Percentiles rank a stretch among this genome's conserved stretches.
Conservation (phyloP, 345 rosid genomes). For the Turritis glabra region DNA sequence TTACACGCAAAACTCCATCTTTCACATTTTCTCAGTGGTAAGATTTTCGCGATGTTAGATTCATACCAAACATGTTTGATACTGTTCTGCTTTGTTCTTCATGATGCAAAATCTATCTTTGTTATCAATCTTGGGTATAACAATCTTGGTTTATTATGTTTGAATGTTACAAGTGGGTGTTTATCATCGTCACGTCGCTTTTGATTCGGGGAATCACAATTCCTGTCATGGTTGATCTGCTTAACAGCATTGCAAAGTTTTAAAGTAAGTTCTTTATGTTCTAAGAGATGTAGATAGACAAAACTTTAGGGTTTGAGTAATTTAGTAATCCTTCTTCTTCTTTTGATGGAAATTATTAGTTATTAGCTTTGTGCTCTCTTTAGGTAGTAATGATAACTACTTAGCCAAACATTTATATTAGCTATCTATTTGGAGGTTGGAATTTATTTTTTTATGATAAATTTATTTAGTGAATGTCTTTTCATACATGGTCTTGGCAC, state of each 20-base stretch:
- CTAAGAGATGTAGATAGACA: background rate
- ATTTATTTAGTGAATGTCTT: background rate
- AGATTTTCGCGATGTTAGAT: too few species aligned
- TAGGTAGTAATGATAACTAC: background rate
- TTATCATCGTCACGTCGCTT: conserved; percentile 15
- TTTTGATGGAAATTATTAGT: background rate
- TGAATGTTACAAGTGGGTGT: conserved; percentile 24
- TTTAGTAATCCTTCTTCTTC: background rate
- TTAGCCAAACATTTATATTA: background rate
- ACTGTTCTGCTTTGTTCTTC: background rate
- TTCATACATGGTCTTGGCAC: conserved; percentile 14
- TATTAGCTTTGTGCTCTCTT: background rate
- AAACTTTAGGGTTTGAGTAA: background rate
- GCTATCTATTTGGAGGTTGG: background rate
- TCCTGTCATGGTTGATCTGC: conserved; percentile 18
- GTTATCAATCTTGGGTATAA: background rate
- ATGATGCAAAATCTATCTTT: too few species aligned
- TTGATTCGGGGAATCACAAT: conserved; percentile 15
- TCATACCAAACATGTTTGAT: background rate
- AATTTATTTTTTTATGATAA: too few species aligned
- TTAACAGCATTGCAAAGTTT: conserved; percentile 4
- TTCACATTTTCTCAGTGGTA: conserved; percentile 34
- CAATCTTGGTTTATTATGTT: background rate
- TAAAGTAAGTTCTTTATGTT: background rate
- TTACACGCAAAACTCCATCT: background rate